Conservation (phyloP, 164 flowering plant genomes). For the Macadamia integrifolia region DNA sequence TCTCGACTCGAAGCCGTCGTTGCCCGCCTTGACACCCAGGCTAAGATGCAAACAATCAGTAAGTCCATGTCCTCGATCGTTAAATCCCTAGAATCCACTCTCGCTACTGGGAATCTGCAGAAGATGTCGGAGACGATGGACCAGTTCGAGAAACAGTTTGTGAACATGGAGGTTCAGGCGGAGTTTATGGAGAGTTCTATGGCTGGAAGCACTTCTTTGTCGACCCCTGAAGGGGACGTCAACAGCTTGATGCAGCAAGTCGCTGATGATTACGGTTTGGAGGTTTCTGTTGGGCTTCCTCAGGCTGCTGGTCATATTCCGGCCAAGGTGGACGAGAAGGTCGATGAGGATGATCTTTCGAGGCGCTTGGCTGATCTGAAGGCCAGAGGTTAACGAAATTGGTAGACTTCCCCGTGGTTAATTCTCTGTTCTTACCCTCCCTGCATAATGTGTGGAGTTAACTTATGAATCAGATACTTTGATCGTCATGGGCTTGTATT, state of each 20-base stretch:
- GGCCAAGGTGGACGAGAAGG: constrained; percentile 9
- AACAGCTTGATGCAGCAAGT: constrained; percentile 22
- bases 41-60: constrained; percentile 14
- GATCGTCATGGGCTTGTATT: neutral
- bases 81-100: constrained; percentile 13
- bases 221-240: constrained; percentile 21
- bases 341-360: constrained; percentile 18
- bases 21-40: constrained; percentile 19
- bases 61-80: constrained; percentile 20
- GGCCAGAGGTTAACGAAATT: constrained; percentile 15
- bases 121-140: constrained; percentile 23
- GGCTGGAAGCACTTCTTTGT: constrained; percentile 20
- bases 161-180: constrained; percentile 22
- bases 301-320: constrained; percentile 14
- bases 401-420: neutral
- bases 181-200: constrained; percentile 20
- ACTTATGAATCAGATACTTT: neutral
- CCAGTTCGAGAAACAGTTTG: constrained; percentile 19
- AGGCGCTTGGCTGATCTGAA: constrained; percentile 20
- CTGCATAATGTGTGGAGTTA: constrained; percentile 4
- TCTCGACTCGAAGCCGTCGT: constrained; percentile 21
- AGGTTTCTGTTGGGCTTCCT: constrained; percentile 20
- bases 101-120: constrained; percentile 17
- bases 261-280: constrained; percentile 24
- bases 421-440: neutral